These are phyloP conservation scores for Xylaria intraflava DNA, from an alignment of 495 filamentous ascomycete genomes.

Conservation along the genomic window DNA sequence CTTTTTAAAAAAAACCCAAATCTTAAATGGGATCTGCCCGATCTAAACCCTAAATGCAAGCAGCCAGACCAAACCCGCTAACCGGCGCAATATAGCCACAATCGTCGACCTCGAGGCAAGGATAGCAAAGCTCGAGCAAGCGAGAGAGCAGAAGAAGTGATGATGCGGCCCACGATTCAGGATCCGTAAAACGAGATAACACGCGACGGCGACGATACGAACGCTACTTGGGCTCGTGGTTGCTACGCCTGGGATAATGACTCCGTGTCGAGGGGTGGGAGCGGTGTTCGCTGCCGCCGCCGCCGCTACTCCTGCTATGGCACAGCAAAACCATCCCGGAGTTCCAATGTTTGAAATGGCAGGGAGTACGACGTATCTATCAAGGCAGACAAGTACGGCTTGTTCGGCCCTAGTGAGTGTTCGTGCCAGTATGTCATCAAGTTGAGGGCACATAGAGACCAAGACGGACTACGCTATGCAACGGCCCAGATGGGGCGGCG, in stretches of 20 bases:
- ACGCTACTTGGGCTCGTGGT: too few species aligned
- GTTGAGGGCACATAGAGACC: background rate
- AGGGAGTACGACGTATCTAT: background rate
- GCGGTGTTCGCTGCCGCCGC: background rate
- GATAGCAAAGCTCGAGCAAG: constrained; percentile 25
- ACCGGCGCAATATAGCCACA: constrained; percentile 18
- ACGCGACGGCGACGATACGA: background rate
- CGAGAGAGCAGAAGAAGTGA: constrained; percentile 7
- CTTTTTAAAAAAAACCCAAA: background rate
- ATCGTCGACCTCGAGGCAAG: constrained; percentile 29
- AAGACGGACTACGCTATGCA: background rate
- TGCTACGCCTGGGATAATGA: background rate
- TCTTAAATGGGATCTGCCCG: too few species aligned
- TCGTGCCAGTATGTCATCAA: background rate
- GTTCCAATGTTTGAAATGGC: background rate
- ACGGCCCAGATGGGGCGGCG: background rate
- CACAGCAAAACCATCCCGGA: background rate
- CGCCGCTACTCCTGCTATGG: background rate
- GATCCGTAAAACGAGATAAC: too few species aligned
- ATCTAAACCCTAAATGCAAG: too few species aligned
- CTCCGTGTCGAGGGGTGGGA: background rate
- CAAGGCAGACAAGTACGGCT: background rate
- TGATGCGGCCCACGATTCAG: too few species aligned
- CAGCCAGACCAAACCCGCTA: constrained; percentile 4
- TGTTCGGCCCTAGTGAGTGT: too few species aligned